Evolutionary conservation across 305 asterid species (phyloP).

Genomic region (Solanum hybrid): DNA sequence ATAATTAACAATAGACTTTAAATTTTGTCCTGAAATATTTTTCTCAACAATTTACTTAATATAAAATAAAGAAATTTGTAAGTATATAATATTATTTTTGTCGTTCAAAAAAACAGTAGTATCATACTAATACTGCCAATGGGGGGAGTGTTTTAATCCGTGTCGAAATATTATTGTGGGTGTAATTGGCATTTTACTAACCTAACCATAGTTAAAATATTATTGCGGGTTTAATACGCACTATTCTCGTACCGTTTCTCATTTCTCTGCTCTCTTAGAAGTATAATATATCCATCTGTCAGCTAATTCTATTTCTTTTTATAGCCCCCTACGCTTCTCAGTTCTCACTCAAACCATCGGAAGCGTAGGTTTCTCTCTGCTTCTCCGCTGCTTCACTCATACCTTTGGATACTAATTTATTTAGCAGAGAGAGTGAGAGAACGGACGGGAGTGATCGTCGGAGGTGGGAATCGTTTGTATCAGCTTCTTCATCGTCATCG

Average conservation of each 20-base stretch:
- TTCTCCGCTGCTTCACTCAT: background rate
- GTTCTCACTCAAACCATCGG: conserved; percentile 43
- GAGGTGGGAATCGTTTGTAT: background rate
- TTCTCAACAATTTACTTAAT: background rate
- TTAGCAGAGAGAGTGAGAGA: background rate
- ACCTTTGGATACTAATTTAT: background rate
- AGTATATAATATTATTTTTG: background rate
- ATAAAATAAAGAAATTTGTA: background rate
- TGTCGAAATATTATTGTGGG: background rate
- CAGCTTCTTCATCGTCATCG: background rate
- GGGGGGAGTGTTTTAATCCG: background rate
- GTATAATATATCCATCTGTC: background rate
- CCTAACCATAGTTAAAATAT: background rate
- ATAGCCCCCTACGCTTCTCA: conserved; percentile 40
- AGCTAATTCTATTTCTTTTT: background rate
- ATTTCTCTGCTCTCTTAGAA: background rate
- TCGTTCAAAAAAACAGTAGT: background rate
- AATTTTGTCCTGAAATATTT: background rate
- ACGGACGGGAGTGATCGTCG: conserved; percentile 11
- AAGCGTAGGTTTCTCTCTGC: conserved; percentile 40
- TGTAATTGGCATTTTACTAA: background rate
- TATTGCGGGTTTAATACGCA: background rate
- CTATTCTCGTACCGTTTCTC: background rate
- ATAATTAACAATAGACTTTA: background rate
- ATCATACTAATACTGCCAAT: background rate